These are phyloP conservation scores for Ascosphaera acerosa DNA, from an alignment of 2,329 filamentous ascomycete species.

Conservation along the genomic window DNA sequence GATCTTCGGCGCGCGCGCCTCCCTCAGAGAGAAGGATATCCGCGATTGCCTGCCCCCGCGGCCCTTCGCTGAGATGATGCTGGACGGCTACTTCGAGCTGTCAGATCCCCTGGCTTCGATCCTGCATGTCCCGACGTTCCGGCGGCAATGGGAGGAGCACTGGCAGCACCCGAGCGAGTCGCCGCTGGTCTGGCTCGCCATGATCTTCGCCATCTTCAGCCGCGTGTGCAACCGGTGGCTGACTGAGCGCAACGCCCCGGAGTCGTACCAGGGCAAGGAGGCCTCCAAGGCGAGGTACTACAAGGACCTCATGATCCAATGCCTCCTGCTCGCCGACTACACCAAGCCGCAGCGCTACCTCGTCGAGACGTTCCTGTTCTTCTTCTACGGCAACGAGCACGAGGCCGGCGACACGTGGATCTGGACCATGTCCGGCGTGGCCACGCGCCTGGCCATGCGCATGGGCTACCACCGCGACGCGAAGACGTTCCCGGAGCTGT, in stretches of 20 bases:
- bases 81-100: slow-evolving; percentile 78
- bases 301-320: slow-evolving; percentile 34
- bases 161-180: slow-evolving; percentile 33
- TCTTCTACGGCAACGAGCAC: slow-evolving; percentile 35
- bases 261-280: slow-evolving; percentile 33
- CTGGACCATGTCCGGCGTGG: slow-evolving; percentile 33
- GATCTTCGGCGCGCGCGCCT: slow-evolving; percentile 45
- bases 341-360: slow-evolving; percentile 34
- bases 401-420: slow-evolving; percentile 33
- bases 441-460: slow-evolving; percentile 36
- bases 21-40: slow-evolving; percentile 49
- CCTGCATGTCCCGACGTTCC: slow-evolving; percentile 61
- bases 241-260: slow-evolving; percentile 34
- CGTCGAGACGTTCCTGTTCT: slow-evolving; percentile 35
- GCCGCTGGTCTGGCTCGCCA: slow-evolving; percentile 33
- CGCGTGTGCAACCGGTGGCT: slow-evolving; percentile 37
- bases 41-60: slow-evolving; percentile 57
- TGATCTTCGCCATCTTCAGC: slow-evolving; percentile 39
- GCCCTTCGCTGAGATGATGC: slow-evolving; percentile 57
- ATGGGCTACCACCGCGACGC: slow-evolving; percentile 41
- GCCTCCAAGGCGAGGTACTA: slow-evolving; percentile 21
- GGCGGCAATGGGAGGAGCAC: slow-evolving; percentile 39
- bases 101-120: slow-evolving; percentile 31
- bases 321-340: slow-evolving; percentile 35
- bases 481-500: slow-evolving; percentile 31